These are phyloP conservation scores for Scedosporium boydii DNA, from an alignment of 2,329 filamentous ascomycete genomes.

Conservation along the genomic window DNA sequence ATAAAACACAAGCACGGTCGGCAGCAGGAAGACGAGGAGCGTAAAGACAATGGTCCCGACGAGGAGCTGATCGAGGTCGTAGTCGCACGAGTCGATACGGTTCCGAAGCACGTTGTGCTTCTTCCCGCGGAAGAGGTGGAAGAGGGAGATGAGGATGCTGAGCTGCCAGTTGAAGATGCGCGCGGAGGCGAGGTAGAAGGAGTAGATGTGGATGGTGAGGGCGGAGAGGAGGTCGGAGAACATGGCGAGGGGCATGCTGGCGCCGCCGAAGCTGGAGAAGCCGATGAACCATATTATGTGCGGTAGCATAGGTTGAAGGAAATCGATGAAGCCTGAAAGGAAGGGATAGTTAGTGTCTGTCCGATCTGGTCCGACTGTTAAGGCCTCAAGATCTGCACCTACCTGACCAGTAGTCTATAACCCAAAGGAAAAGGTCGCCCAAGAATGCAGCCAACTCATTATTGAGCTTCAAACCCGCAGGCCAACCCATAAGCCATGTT, in stretches of 20 bases:
- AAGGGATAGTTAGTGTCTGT: background rate
- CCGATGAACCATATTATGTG: constrained; percentile 86
- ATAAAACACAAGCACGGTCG: constrained; percentile 94
- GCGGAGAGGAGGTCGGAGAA: constrained; percentile 90
- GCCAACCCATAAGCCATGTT: constrained; percentile 91
- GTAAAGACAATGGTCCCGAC: constrained; percentile 96
- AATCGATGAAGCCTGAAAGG: constrained; percentile 59
- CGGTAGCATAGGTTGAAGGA: constrained; percentile 71
- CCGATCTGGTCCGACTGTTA: background rate
- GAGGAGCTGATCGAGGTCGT: constrained; percentile 92
- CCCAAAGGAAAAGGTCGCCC: constrained; percentile 93
- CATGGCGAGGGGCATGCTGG: constrained; percentile 92
- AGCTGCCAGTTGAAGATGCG: constrained; percentile 99
- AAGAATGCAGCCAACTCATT: constrained; percentile 88
- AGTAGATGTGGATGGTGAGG: constrained; percentile 92
- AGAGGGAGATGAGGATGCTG: constrained; percentile 92
- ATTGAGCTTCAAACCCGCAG: constrained; percentile 90
- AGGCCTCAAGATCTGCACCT: constrained; percentile 20
- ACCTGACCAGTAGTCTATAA: constrained; percentile 97
- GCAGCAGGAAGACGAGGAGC: constrained; percentile 84
- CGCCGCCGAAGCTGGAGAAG: constrained; percentile 88
- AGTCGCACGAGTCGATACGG: constrained; percentile 97
- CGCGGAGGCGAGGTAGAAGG: constrained; percentile 92
- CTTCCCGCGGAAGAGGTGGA: constrained; percentile 95
- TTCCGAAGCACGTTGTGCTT: constrained; percentile 96